Evolutionary conservation across 495 filamentous ascomycete species (phyloP), one percentile per base, ranked within the genome.

Genomic region (Annulohypoxylon maeteangense): DNA sequence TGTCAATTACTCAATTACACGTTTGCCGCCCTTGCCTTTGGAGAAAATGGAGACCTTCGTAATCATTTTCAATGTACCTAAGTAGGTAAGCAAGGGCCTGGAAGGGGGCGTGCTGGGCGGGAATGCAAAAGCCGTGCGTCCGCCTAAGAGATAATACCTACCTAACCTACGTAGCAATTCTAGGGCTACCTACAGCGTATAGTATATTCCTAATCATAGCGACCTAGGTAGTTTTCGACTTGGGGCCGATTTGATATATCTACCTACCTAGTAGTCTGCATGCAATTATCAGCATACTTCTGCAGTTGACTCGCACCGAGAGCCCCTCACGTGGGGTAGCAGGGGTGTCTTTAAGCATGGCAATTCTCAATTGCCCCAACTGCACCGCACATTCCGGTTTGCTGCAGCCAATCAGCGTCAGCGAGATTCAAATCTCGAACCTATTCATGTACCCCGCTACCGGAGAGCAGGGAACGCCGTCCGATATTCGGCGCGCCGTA

Each of bases 321-420:
- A 6, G 65, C 65, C 70, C 70, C 70, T 72, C 70, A 72, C 70
- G 70, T 72, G 70, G 70, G 70, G 70, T 72, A 72, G 69, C 58
- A 48, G 62, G 38, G 68, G 68, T 66, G 50, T 38, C 56, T 58
- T 22, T 55, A 45, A 44, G 31, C 62, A 55, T 68, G 61, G 48
- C 29, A 70, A 61, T 65, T 60, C 10, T 32, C 62, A 62, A 62
- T 51, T 62, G 42, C 50, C 67, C 67, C 62, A 68, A 62, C 38
- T 62, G 45, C 69, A 38, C 59, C 69, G 63, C 57, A 25, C 63
- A 42, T 59, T 36, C 60, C 64, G 48, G 65, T 51, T 25, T 7
- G 16, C 12, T 11, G 12, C 23, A 23, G 2, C 70, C 70, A 72
- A 72, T 72, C 65, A 72, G n/a, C 0, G 7, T 4, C 12, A 3